Base-by-base conservation (phyloP, 805 yeast species). In the Candida verbasci region DNA sequence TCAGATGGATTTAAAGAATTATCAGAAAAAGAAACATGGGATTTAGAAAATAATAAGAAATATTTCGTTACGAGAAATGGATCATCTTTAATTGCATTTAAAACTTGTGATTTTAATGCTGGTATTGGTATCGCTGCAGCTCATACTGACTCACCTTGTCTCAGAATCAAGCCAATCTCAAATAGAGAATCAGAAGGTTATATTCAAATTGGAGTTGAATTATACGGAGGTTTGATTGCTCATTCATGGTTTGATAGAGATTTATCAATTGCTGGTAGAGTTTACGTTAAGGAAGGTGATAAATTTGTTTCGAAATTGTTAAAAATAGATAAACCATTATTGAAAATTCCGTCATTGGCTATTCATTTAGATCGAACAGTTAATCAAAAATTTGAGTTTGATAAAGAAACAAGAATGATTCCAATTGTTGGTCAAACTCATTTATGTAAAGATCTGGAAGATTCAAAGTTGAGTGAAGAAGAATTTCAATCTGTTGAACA, bases 191-290 rank as follows among this genome's bases (percentile, higher is more conserved):
- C 70, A 12, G 89, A 85, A 49, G 95, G 95, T 1, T 91, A 79
- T 51, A 72, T 78, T 38, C 96, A 89, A 57, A 78, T 93, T 14
- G 97, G 96, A 25, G 95, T 93, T 8, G 97, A 93, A 60, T 76
- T 82, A 34, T 91, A 91, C 53, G 97, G 98, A 39, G 97, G 97
- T 24, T 93, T 96, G 34, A 80, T 89, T 38, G 93, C 97, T 79
- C 96, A 86, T 55, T 78, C 96, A 4, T 91, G 97, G 97, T 91
- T 93, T 53, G 98, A 91, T 58, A 78, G 97, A 41, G 97, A 91
- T 57, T 71, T 93, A 48, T 74, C 91, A 25, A 66, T 88, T 41
- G 97, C 97, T 7, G 98, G 98, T 11, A 72, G 97, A 47, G 95
- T 91, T 1, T 81, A 81, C 54, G 82, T 86, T 12, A 70, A 63